A percentile compares a stretch with the other conserved stretches of the same genome.
These are phyloP conservation scores for Verticillium klebahnii DNA, from an alignment of 2,329 filamentous ascomycete genomes.

Conservation along the genomic window DNA sequence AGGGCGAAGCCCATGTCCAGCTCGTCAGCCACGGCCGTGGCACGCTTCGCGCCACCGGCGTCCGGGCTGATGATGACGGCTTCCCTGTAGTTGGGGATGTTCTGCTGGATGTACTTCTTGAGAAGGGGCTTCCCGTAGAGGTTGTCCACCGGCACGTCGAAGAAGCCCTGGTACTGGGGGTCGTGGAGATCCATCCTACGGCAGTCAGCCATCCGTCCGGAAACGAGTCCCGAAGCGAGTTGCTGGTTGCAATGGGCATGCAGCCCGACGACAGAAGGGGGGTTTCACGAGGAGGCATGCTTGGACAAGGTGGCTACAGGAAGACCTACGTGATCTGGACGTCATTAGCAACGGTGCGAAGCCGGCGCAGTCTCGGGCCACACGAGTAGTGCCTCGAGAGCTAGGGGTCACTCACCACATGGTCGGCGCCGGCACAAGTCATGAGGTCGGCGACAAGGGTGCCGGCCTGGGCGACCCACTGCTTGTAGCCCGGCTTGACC, in stretches of 20 bases:
- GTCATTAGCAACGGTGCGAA: background rate
- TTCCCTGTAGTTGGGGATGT: conserved; percentile 78
- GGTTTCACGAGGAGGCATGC: background rate
- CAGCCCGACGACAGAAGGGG: conserved; percentile 6
- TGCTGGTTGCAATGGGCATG: background rate
- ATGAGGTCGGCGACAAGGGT: conserved; percentile 91
- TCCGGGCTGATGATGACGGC: conserved; percentile 94
- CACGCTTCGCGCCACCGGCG: conserved; percentile 92
- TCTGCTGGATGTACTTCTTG: conserved; percentile 68
- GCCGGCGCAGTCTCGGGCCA: background rate
- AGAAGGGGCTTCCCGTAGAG: conserved; percentile 79
- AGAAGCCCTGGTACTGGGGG: conserved; percentile 97
- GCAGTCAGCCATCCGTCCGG: conserved; percentile 16
- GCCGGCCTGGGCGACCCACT: conserved; percentile 97
- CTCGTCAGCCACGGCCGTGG: conserved; percentile 89
- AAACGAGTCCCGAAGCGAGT: conserved; percentile 7
- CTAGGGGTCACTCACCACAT: conserved; percentile 44
- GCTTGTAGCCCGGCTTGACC: conserved; percentile 89
- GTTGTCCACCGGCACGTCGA: conserved; percentile 98
- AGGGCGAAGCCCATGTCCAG: conserved; percentile 93
- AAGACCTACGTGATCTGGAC: conserved; percentile 15
- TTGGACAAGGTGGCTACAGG: conserved; percentile 4
- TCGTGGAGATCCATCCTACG: conserved; percentile 82
- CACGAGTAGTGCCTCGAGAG: background rate
- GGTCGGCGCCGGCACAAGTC: conserved; percentile 92